phyloP scores from a whole-genome alignment of 768 basidiomycete genomes.

The Obba rivulosa region DNA sequence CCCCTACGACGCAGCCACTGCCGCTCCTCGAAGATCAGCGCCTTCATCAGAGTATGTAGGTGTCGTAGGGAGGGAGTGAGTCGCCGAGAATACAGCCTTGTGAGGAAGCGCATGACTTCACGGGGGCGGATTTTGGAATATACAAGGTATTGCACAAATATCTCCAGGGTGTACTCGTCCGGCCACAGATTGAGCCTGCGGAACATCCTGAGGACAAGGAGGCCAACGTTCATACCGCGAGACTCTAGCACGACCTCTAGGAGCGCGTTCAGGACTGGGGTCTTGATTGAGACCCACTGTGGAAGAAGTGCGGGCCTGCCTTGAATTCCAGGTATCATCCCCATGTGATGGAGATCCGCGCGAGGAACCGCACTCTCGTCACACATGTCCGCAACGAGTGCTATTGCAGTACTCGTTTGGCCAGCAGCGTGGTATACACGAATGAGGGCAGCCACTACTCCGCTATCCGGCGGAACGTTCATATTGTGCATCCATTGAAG shows the following conservation, averaged over 20 bases:
- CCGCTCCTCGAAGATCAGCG: constrained; percentile 20
- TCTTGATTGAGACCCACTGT: constrained; percentile 21
- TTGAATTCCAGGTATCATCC: constrained; percentile 3
- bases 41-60: constrained; percentile 49
- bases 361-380: constrained; percentile 1
- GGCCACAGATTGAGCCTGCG: constrained; percentile 41
- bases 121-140: constrained; percentile 35
- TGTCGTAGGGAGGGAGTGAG: constrained; percentile 50
- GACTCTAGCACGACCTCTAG: constrained; percentile 43
- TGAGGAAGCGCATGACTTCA: constrained; percentile 43
- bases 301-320: constrained; percentile 7
- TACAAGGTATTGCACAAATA: constrained; percentile 49
- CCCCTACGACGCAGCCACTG: no score
- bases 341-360: constrained; percentile 14
- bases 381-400: constrained; percentile 46
- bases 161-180: constrained; percentile 48
- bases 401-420: constrained; percentile 44
- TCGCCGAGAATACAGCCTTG: constrained; percentile 35
- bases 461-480: constrained; percentile 40
- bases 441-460: constrained; percentile 48
- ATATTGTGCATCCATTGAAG: constrained; percentile 40
- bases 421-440: constrained; percentile 47
- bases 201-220: constrained; percentile 52
- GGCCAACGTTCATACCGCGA: constrained; percentile 45
- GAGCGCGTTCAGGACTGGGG: constrained; percentile 55